Evolutionary conservation across 1,284 basidiomycete species (phyloP), one percentile per base, ranked within the genome.

Genomic region (Singerocomus inundabilis): DNA sequence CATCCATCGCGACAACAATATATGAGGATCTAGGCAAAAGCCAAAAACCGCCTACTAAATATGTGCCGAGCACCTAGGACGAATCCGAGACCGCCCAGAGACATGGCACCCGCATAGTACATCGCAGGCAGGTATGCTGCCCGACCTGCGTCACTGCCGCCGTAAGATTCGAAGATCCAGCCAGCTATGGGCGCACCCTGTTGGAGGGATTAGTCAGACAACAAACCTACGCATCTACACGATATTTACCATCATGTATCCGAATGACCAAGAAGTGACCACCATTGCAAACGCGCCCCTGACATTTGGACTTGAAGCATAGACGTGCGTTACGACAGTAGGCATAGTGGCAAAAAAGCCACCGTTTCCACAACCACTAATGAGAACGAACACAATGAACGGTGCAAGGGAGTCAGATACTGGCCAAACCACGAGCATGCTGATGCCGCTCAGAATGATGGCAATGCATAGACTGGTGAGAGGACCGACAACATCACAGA

Each of bases 301-400:
- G 9, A 65, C 48, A 16, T 65, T 60, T 13, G 56, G 21, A 21
- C 21, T 21, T 21, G 21, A 37, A 9, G 58, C 61, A 39, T 69
- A 72, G 8, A 67, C 35, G 25, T 63, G 52, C 2, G 60, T 61
- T 1, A 71, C 57, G 18, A 70, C 68, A 4, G 59, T 64, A 0
- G 70, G 70, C 55, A 68, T 65, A 1, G 64, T 65, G 13, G 67
- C 60, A 52, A 70, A 69, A 52, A 70, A 71, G 4, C 61, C 68
- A n/a, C 64, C 63, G 34, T 66, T 68, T 30, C 67, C 64, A 10
- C 57, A n/a, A 21, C 67, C 63, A 34, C 61, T 68, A 46, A 67
- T 42, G 12, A 64, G 38, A 33, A 65, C 52, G 49, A 72, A 67
- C 18, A 64, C 37, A 5, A 62, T 46, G 38, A 70, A 66, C 13